Base-by-base conservation (phyloP, 1,284 basidiomycete genomes). In the Phylloporus sp. region DNA sequence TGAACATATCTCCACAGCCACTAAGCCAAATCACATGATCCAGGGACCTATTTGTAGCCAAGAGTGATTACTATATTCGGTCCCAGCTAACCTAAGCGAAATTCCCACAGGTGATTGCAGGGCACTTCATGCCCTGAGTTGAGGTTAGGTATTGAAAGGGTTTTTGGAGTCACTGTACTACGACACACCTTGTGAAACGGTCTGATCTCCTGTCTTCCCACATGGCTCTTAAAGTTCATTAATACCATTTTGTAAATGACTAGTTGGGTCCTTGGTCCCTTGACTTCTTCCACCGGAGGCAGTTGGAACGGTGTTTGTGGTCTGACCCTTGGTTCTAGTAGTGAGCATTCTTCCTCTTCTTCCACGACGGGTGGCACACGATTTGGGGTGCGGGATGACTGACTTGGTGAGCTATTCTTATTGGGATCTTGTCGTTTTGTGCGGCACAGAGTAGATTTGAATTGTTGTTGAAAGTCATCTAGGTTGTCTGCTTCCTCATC, bases 221-320 rank as follows among this genome's bases (percentile, higher is more conserved):
- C 96, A 74, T 98, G 98, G 68, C 94, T 97, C 84, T 99, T 99
- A 83, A 99, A 99, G 78, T 99, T 92, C 62, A 96, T 85, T 2
- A 99, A 84, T 1, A 91, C 95, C 79, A 99, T 89, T 78, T 98
- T 97, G 76, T 98, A 93, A 64, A 99, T 99, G 44, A 98, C 93
- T 29, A 99, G 83, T 22, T 97, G 89, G 20, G 92, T 76, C 72
- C 89, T 90, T 0, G 95, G 93, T 10, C 88, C 89, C 60, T 82
- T 72, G 10, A 83, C 81, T 65, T 90, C 88, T n/a, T n/a, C n/a
- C 8, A 77, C 77, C 2, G 78, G 70, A 8, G 79, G 68, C 0
- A 78, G 72, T 37, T 81, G 76, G 56, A 77, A 72, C 6, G 79
- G 79, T 2, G 79, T 78, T 20, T 76, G 77, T 1, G 85, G 80